A percentile compares a stretch with the other conserved stretches of the same genome.
Evolutionary conservation across 106 monocot species (phyloP).

Genomic region (Dioscorea dumetorum): DNA sequence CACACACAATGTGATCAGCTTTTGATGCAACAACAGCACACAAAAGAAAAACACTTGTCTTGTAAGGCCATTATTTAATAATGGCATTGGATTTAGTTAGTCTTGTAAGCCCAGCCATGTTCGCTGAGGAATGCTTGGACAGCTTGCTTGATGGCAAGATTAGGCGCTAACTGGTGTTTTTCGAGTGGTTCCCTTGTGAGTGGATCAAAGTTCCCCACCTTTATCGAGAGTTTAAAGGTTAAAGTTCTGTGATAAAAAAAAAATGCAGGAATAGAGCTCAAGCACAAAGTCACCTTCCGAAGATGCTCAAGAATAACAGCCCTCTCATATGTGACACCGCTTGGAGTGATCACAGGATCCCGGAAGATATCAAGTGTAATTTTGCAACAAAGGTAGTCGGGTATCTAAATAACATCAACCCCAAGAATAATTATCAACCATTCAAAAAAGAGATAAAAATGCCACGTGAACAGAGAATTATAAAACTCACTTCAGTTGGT

Average conservation of each 20-base stretch:
- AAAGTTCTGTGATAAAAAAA: not conserved
- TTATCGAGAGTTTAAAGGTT: not conserved
- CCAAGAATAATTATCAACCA: not conserved
- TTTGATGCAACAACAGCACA: too few relatives aligned
- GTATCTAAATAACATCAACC: conserved; percentile 37
- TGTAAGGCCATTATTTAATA: too few relatives aligned
- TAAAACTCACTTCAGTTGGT: conserved; percentile 44
- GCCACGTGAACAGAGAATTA: not conserved
- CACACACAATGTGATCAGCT: too few relatives aligned
- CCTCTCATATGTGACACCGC: conserved; percentile 88
- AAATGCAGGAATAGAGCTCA: not conserved
- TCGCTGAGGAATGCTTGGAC: conserved; percentile 25
- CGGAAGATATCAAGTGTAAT: conserved; percentile 78
- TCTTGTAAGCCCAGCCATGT: conserved; percentile 34
- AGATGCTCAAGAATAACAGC: conserved; percentile 74
- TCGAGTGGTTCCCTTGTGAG: conserved; percentile 25
- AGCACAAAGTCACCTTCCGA: conserved; percentile 32
- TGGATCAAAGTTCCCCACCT: conserved; percentile 44
- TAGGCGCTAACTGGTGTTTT: conserved; percentile 26
- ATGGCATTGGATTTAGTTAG: not conserved
- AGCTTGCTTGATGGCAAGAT: conserved; percentile 42
- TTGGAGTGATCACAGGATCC: conserved; percentile 84
- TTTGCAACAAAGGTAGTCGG: conserved; percentile 84
- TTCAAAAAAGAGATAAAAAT: not conserved
- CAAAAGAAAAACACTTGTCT: too few relatives aligned